A percentile compares a stretch with the other conserved stretches of the same genome.
Evolutionary conservation across 352 stramenopile genomes (phyloP).

Genomic region (Globisporangium okanoganense): DNA sequence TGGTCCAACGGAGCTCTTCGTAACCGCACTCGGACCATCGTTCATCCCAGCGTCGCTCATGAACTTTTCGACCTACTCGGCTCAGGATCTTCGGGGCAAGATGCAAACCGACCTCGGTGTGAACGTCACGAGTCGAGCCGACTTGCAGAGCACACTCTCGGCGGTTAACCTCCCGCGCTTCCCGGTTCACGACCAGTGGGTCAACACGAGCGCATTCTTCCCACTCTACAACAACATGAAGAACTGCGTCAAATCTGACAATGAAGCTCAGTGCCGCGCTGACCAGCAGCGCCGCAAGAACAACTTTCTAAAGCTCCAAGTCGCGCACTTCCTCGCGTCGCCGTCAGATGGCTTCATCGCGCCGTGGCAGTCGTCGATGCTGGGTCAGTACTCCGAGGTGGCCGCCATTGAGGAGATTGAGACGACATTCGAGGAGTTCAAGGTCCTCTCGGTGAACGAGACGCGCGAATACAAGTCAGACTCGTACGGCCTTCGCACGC

Average conservation of each 20-base stretch:
- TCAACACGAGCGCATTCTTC: constrained; percentile 30
- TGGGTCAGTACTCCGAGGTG: constrained; percentile 40
- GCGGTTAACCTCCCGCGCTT: constrained; percentile 31
- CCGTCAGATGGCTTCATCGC: constrained; percentile 33
- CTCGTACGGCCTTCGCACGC: constrained; percentile 35
- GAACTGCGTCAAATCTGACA: constrained; percentile 11
- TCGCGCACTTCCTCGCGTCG: constrained; percentile 46
- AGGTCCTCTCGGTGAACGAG: constrained; percentile 25
- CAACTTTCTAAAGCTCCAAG: constrained; percentile 40
- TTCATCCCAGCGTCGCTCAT: constrained; percentile 27
- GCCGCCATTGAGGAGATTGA: constrained; percentile 20
- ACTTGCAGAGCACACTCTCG: constrained; percentile 25
- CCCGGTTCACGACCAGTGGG: constrained; percentile 23
- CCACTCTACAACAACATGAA: constrained; percentile 36
- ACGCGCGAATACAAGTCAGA: constrained; percentile 35
- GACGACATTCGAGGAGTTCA: constrained; percentile 29
- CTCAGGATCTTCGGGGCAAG: constrained; percentile 26
- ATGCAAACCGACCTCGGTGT: constrained; percentile 37
- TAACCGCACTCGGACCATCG: constrained; percentile 31
- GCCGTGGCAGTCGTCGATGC: constrained; percentile 34
- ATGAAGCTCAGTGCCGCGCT: constrained; percentile 8
- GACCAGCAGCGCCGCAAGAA: constrained; percentile 28
- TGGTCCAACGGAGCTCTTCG: constrained; percentile 31
- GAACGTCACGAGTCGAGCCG: constrained; percentile 18
- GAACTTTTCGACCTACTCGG: constrained; percentile 39